Base-by-base conservation (phyloP, 1,284 basidiomycete species). In the Caloboletus firmus region DNA sequence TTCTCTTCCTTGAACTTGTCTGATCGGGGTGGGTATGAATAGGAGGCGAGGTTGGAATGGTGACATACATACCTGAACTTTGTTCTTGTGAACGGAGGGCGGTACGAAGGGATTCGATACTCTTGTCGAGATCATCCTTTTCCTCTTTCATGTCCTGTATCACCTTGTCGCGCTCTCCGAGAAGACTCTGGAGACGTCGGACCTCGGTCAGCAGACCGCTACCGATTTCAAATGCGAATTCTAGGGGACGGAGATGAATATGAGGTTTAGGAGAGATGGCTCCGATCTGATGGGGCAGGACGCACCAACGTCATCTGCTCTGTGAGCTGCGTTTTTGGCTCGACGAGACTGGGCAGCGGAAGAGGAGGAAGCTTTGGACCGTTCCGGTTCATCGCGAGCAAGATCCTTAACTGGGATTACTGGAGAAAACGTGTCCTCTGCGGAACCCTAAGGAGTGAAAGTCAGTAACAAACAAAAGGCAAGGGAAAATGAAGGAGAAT, bases 1-100 rank as follows among this genome's bases (percentile, higher is more conserved):
- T 97, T 98, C 75, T 96, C 94, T 72, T 98, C 94, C 76, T 95
- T 95, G 83, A 87, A 95, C 56, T 93, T 92, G 69, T 89, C 85
- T 79, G 62, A 51, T 44, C 5, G 51, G 42, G 26, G 45, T 44
- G 34, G 42, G n/a, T 22, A n/a, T 62, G 15, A 46, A 44, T 18
- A 13, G 9, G 24, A 45, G 28, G 45, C 12, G 11, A 28, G 5
- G 26, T 7, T 3, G 30, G 12, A 45, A 41, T 15, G 46, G 11
- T 2, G 45, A 35, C 43, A 15, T 15, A 74, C 82, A 54, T 63
- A 89, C 91, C 92, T 51, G 89, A 80, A 58, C 78, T 89, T 67
- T 85, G 81, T 72, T 95, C 91, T 62, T 93, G 87, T 40, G 85
- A 78, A 55, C 84, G 79, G 8, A 94, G 79, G 18, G 87, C 85